Evolutionary conservation across 2,329 filamentous ascomycete genomes (phyloP), one percentile per base, ranked within the genome.

Genomic region (Cucurbitaria berberidis): DNA sequence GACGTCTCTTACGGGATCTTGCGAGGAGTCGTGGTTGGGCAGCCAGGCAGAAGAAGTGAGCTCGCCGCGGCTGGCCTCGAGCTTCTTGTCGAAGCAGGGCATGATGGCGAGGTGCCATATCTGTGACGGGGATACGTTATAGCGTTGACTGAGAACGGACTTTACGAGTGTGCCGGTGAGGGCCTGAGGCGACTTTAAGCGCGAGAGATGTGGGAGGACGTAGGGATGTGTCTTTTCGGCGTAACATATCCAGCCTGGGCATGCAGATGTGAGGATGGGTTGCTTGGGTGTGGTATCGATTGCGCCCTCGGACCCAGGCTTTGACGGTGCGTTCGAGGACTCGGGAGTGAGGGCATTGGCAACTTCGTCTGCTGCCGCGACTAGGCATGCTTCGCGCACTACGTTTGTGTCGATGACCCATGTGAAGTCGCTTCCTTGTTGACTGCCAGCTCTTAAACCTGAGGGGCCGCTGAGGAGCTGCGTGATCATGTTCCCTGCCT

Each of bases 41-140:
- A 72, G 56, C 93, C 93, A 97, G 15, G 86, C 84, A 6, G 83
- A 78, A 70, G 93, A 89, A 0, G 93, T 98, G 34, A 99, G 84
- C 75, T 99, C 95, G 74, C 92, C 89, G 47, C 95, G 87, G 64
- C 92, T 96, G 6, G 95, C 95, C 77, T 99, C 95, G 24, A 99
- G 84, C 76, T 99, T 99, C 81, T 99, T 99, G 75, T 99, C 95
- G 74, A 99, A 98, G 75, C 95, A 99, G 18, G 95, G 95, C 95
- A 99, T 99, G 40, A 99, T 83, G 11, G 93, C 91, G 47, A 98
- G 77, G 75, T 98, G 93, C 91, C 93, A 99, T 72, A 99, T 92
- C 63, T 87, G 86, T 58, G 88, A 86, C 0, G 92, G 89, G 0
- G 88, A 76, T 43, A 97, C 86, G 29, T 85, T 85, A 57, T 93